Evolutionary conservation across 345 rosid species (phyloP).

Genomic region (Combretum micranthum): DNA sequence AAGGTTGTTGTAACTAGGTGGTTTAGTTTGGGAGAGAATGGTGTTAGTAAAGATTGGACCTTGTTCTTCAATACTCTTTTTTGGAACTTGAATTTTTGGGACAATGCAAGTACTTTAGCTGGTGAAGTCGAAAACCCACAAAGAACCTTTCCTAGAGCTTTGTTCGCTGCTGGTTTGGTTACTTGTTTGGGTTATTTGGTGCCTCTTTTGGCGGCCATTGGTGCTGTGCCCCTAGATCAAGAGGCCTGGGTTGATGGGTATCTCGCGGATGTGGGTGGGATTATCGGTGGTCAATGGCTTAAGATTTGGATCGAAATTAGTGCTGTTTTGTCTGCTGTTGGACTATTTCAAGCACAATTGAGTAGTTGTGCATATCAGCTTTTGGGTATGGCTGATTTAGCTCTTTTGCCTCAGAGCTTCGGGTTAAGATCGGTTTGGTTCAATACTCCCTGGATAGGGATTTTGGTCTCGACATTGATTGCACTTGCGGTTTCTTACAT

Average conservation of each 20-base stretch:
- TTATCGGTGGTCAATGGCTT: conserved; percentile 77
- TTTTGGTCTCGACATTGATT: conserved; percentile 30
- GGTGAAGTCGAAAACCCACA: conserved; percentile 56
- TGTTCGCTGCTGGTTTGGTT: conserved; percentile 40
- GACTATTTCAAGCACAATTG: conserved; percentile 76
- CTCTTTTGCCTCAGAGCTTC: conserved; percentile 33
- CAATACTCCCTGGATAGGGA: conserved; percentile 49
- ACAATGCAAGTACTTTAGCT: conserved; percentile 51
- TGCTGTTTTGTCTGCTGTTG: conserved; percentile 60
- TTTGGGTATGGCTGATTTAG: conserved; percentile 57
- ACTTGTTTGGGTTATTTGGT: conserved; percentile 43
- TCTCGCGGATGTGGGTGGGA: conserved; percentile 48
- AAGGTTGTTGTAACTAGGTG: conserved; percentile 44
- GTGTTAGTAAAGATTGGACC: conserved; percentile 51
- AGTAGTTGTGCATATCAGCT: conserved; percentile 67
- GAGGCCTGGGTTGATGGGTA: conserved; percentile 54
- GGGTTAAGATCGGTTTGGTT: conserved; percentile 31
- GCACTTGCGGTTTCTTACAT: conserved; percentile 36
- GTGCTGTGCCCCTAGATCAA: conserved; percentile 60
- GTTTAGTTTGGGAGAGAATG: conserved; percentile 48
- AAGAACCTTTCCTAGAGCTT: conserved; percentile 44
- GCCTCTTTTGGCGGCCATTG: conserved; percentile 55
- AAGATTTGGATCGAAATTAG: conserved; percentile 59
- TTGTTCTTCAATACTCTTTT: conserved; percentile 63
- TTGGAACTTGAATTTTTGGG: conserved; percentile 75